These are phyloP conservation scores for Trypanosoma caninum DNA, from an alignment of 208 protist species.

Conservation along the genomic window DNA sequence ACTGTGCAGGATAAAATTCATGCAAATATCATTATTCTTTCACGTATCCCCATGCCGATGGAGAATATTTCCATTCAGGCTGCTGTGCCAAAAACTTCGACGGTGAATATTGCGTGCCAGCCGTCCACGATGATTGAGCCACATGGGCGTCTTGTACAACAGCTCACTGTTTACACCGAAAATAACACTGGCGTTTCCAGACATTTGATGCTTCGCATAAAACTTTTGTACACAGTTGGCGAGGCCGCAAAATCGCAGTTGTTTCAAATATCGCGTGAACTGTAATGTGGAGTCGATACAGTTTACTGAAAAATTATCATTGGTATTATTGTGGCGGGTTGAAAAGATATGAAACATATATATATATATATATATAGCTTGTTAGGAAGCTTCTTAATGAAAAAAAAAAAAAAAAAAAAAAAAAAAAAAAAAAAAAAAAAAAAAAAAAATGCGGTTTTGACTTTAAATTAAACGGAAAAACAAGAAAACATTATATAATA, in stretches of 20 bases:
- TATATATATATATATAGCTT: too few relatives aligned
- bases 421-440: neutral
- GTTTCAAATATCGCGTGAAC: slow-evolving; percentile 56
- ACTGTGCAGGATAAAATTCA: slow-evolving; percentile 15
- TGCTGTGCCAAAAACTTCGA: slow-evolving; percentile 57
- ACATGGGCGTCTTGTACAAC: slow-evolving; percentile 35
- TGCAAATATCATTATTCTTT: slow-evolving; percentile 46
- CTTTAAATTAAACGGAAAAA: slow-evolving; percentile 3
- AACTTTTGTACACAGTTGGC: slow-evolving; percentile 56
- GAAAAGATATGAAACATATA: neutral
- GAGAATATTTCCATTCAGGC: slow-evolving; percentile 66
- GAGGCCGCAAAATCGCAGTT: slow-evolving; percentile 43
- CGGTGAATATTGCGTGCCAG: slow-evolving; percentile 51
- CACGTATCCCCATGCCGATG: slow-evolving; percentile 25
- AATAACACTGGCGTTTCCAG: slow-evolving; percentile 40
- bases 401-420: neutral
- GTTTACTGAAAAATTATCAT: slow-evolving; percentile 9
- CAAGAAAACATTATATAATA: slow-evolving; percentile 12
- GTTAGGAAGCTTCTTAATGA: too few relatives aligned
- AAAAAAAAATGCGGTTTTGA: neutral
- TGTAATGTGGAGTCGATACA: slow-evolving; percentile 3
- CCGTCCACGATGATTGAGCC: slow-evolving; percentile 34
- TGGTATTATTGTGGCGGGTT: neutral
- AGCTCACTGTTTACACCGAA: slow-evolving; percentile 47
- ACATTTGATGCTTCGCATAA: slow-evolving; percentile 62